Evolutionary conservation across 441 rosid species (phyloP).

Genomic region (Manihot esculenta): DNA sequence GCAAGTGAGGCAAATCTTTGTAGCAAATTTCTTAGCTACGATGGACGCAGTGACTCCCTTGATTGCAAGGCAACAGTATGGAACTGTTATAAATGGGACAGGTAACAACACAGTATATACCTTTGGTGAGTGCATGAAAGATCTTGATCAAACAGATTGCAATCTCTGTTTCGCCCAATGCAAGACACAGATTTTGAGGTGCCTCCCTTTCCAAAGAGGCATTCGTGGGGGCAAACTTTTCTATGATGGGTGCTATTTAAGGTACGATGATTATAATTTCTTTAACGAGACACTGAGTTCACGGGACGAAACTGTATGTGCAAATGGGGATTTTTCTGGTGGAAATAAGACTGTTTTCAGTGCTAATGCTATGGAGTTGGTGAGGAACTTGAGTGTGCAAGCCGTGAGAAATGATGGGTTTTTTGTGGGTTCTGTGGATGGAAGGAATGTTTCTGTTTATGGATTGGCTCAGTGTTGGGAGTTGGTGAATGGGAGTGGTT

Average conservation of each 20-base stretch:
- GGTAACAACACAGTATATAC: slow-evolving; percentile 58
- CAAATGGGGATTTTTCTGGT: slow-evolving; percentile 35
- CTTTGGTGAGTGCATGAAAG: slow-evolving; percentile 80
- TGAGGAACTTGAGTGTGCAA: slow-evolving; percentile 52
- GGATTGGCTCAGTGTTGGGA: slow-evolving; percentile 96
- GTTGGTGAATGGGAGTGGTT: slow-evolving; percentile 42
- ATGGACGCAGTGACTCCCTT: slow-evolving; percentile 47
- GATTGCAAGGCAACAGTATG: slow-evolving; percentile 42
- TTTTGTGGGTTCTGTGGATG: slow-evolving; percentile 51
- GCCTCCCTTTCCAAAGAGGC: slow-evolving; percentile 65
- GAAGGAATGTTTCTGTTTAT: slow-evolving; percentile 59
- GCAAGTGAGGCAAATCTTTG: slow-evolving; percentile 39
- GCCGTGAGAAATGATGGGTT: slow-evolving; percentile 58
- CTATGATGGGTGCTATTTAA: slow-evolving; percentile 67
- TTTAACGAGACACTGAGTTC: slow-evolving; percentile 48
- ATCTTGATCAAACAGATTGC: slow-evolving; percentile 65
- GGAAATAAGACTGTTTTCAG: slow-evolving; percentile 51
- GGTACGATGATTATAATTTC: slow-evolving; percentile 79
- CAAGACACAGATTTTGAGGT: slow-evolving; percentile 62
- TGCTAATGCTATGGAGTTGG: slow-evolving; percentile 43
- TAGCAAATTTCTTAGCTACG: slow-evolving; percentile 51
- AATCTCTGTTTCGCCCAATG: slow-evolving; percentile 73
- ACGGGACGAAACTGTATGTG: slow-evolving; percentile 46
- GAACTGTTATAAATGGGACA: slow-evolving; percentile 40
- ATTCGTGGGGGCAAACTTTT: slow-evolving; percentile 69